phyloP scores from a whole-genome alignment of 2,329 filamentous ascomycete species.

The Madurella mycetomatis region DNA sequence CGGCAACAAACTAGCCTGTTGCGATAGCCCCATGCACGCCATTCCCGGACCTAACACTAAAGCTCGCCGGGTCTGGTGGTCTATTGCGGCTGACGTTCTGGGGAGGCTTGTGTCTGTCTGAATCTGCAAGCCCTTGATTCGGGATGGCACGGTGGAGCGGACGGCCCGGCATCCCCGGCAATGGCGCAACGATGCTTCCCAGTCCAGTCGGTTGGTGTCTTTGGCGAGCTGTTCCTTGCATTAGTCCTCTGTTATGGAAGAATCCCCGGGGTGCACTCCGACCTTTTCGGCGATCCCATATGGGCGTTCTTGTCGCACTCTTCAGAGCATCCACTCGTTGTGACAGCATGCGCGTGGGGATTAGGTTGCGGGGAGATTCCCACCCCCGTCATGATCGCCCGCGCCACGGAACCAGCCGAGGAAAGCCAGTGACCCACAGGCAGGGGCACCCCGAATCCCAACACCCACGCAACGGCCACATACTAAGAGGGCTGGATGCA shows the following conservation, averaged over 20 bases:
- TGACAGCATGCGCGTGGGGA: no score
- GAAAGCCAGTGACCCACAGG: neutral
- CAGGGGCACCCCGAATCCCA: neutral
- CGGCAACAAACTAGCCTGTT: no score
- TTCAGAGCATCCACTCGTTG: no score
- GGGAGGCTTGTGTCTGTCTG: no score
- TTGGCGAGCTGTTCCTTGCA: slow-evolving; percentile 16
- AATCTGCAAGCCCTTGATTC: neutral
- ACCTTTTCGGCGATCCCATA: neutral
- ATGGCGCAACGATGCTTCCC: neutral
- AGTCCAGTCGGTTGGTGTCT: neutral
- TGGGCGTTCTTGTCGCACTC: no score
- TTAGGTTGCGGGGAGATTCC: slow-evolving; percentile 7
- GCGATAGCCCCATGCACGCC: no score
- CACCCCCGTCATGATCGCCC: slow-evolving; percentile 13
- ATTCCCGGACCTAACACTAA: no score
- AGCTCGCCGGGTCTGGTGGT: no score
- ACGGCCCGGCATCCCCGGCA: neutral
- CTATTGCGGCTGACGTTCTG: no score
- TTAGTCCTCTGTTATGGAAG: slow-evolving; percentile 16
- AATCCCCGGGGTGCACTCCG: neutral
- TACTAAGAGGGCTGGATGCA: no score
- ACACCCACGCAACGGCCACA: no score
- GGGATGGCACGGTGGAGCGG: neutral
- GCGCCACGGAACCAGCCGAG: slow-evolving; percentile 10